phyloP scores from a whole-genome alignment of 2,329 filamentous ascomycete genomes.

The Ophiostoma australiae region DNA sequence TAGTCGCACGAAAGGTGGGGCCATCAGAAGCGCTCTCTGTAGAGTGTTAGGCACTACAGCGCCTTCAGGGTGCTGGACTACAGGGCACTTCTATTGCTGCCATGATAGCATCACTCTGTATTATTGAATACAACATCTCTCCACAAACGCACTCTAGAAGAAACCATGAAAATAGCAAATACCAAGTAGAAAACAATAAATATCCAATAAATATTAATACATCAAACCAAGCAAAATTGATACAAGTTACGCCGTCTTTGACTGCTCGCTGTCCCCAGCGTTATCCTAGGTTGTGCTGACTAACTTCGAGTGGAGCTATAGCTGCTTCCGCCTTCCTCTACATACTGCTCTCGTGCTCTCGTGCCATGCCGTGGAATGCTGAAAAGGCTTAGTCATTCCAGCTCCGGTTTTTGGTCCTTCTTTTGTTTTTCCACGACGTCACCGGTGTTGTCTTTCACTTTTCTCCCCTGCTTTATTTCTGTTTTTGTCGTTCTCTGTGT shows the following conservation, averaged over 20 bases:
- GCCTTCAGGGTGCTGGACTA: not conserved
- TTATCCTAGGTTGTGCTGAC: not conserved
- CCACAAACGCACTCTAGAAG: too few species aligned
- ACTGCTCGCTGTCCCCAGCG: too few species aligned
- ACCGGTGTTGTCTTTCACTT: not conserved
- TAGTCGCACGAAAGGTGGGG: constrained; percentile 12
- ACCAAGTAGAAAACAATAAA: too few species aligned
- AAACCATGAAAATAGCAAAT: too few species aligned
- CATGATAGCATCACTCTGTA: not conserved
- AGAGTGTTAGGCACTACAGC: not conserved
- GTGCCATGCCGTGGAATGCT: not conserved
- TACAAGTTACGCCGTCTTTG: too few species aligned
- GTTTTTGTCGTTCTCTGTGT: too few species aligned
- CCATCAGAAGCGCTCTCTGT: not conserved
- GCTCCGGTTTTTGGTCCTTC: not conserved
- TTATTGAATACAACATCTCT: not conserved
- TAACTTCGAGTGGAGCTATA: not conserved
- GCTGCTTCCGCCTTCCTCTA: not conserved
- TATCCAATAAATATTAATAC: too few species aligned
- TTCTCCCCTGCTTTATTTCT: too few species aligned
- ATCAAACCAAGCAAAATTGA: too few species aligned
- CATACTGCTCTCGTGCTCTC: not conserved
- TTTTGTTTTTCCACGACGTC: constrained; percentile 1
- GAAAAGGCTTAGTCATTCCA: not conserved
- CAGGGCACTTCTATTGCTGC: too few species aligned